These are phyloP conservation scores for Seiridium cupressi DNA, from an alignment of 2,329 filamentous ascomycete genomes.

Conservation along the genomic window DNA sequence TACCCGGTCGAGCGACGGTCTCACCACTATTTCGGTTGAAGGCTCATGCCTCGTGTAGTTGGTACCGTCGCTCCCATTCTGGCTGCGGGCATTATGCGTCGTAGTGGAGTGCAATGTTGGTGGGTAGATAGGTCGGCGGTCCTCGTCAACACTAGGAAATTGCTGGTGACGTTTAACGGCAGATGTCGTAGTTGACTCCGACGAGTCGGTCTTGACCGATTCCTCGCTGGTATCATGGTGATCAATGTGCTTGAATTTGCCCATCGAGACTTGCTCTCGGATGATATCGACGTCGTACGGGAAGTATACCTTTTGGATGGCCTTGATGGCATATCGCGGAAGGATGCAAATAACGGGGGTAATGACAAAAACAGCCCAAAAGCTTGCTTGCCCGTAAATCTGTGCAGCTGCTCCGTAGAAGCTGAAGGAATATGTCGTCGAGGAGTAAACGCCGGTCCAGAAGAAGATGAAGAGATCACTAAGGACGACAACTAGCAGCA, in stretches of 20 bases:
- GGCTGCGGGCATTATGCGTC: constrained; percentile 78
- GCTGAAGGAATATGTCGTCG: constrained; percentile 43
- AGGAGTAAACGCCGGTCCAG: constrained; percentile 87
- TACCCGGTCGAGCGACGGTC: constrained; percentile 64
- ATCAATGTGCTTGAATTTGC: constrained; percentile 73
- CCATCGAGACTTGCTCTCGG: constrained; percentile 83
- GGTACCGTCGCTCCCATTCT: constrained; percentile 92
- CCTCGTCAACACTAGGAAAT: constrained; percentile 73
- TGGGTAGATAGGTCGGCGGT: constrained; percentile 88
- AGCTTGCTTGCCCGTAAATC: constrained; percentile 77
- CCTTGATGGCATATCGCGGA: constrained; percentile 83
- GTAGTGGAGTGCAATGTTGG: constrained; percentile 67
- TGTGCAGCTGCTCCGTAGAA: constrained; percentile 78
- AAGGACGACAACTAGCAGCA: constrained; percentile 75
- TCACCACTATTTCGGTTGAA: constrained; percentile 53
- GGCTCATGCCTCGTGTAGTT: constrained; percentile 73
- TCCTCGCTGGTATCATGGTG: constrained; percentile 30
- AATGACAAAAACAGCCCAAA: constrained; percentile 82
- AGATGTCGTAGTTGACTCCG: constrained; percentile 51
- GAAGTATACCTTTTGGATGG: constrained; percentile 89
- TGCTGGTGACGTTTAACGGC: constrained; percentile 55
- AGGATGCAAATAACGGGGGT: constrained; percentile 80
- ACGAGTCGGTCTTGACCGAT: constrained; percentile 31
- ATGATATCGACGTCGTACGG: constrained; percentile 94
- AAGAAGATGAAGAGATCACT: constrained; percentile 89